Base-by-base conservation (phyloP, 345 rosid genomes). In the Citrus trifoliata region DNA sequence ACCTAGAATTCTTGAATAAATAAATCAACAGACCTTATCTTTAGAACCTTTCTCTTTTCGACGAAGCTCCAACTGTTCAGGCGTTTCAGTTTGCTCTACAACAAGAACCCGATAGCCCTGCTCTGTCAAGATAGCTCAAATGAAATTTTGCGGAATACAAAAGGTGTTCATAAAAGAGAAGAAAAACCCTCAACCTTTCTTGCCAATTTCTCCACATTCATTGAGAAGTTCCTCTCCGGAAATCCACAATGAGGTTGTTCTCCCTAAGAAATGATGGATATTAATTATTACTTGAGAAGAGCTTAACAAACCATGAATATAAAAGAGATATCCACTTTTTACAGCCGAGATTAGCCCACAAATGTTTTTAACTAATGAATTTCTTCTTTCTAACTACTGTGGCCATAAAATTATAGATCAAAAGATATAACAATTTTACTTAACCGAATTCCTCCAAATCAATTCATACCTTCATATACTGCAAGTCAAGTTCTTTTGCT, bases 201-300 rank as follows among this genome's bases (percentile, higher is more conserved):
- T 70, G 97, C 98, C 85, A 96, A 85, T 86, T 94, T 96, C 88
- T 94, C 97, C 38, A 89, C 86, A 83, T 96, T 93, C 90, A 91
- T 82, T 38, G 95, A 88, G 83, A 92, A 96, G 86, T 94, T 96
- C 81, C 76, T 93, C 88, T 96, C 99, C 5, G 99, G 99, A 88
- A 96, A 96, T 76, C 99, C 99, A 90, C 99, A 96, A 78, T 96
- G 99, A 67, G 99, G 99, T 84, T 96, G 99, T 53, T 92, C 99
- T 73, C 99, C 99, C 99, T 96, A 68, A 28, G 71, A 71, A 83
- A 68, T 48, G 67, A 67, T 56, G 74, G 40, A 58, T 42, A 64
- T 79, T 76, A 84, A 21, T 77, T 74, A 18, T 70, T 27, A 68
- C 38, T 68, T 55, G 18, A 14, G 60, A 12, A 24, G 38, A 59